A percentile compares a stretch with the other conserved stretches of the same genome.
Evolutionary conservation across 768 basidiomycete genomes (phyloP).

Genomic region (Boletus speciosus): DNA sequence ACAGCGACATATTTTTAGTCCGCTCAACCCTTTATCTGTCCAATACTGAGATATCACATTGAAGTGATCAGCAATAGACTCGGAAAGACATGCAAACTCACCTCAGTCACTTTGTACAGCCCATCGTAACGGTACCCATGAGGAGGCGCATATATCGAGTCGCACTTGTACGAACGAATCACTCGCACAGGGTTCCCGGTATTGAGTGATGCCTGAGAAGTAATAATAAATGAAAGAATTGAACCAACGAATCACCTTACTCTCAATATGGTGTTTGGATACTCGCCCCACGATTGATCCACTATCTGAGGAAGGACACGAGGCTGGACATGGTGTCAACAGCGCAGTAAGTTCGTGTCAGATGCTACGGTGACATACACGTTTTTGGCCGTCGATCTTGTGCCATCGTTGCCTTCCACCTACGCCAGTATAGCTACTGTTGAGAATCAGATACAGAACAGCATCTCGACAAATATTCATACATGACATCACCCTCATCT

Average conservation of each 20-base stretch:
- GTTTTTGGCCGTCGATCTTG: slow-evolving; percentile 13
- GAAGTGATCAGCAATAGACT: background rate
- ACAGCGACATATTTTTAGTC: slow-evolving; percentile 23
- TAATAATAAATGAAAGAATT: background rate
- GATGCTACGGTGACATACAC: slow-evolving; percentile 13
- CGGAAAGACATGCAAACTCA: slow-evolving; percentile 1
- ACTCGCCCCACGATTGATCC: slow-evolving; percentile 22
- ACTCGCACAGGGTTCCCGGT: slow-evolving; percentile 25
- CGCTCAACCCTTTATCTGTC: slow-evolving; percentile 13
- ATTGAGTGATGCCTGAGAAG: slow-evolving; percentile 17
- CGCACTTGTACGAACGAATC: slow-evolving; percentile 18
- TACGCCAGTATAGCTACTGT: slow-evolving; percentile 27
- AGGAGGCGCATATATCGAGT: slow-evolving; percentile 26
- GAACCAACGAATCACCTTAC: slow-evolving; percentile 1
- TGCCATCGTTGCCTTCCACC: slow-evolving; percentile 18
- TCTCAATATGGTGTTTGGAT: slow-evolving; percentile 12
- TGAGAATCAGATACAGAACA: background rate
- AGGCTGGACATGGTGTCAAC: slow-evolving; percentile 3
- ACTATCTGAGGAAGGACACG: slow-evolving; percentile 15
- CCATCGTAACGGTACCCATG: slow-evolving; percentile 31
- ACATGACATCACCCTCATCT: slow-evolving; percentile 28
- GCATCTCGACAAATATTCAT: background rate
- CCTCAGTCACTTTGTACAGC: slow-evolving; percentile 25
- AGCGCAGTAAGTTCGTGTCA: background rate
- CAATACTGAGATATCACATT: slow-evolving; percentile 13